Percentiles rank a stretch among this genome's conserved stretches.
Conservation (phyloP, 2,329 filamentous ascomycete species). For the Scortechinia acanthostroma region DNA sequence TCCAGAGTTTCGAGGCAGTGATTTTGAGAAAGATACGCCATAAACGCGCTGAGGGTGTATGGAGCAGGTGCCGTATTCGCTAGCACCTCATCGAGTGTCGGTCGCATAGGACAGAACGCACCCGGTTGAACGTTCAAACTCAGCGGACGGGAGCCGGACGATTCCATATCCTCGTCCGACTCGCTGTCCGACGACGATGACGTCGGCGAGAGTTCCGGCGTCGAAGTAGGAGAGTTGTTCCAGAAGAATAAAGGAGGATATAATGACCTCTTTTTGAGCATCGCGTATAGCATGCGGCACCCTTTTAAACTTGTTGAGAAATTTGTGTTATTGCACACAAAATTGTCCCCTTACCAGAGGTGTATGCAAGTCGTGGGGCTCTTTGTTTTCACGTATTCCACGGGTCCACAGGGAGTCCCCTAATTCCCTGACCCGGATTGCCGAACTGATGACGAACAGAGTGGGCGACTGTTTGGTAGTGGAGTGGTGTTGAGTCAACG, state of each 20-base stretch:
- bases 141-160: neutral
- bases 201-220: neutral
- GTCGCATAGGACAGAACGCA: conserved; percentile 44
- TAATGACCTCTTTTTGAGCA: neutral
- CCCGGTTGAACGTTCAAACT: conserved; percentile 9
- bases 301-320: too few relatives aligned
- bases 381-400: too few relatives aligned
- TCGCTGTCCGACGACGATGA: conserved; percentile 2
- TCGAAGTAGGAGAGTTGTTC: neutral
- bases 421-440: too few relatives aligned
- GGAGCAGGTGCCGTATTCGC: conserved; percentile 57
- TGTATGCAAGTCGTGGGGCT: too few relatives aligned
- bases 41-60: conserved; percentile 62
- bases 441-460: too few relatives aligned
- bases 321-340: too few relatives aligned
- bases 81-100: conserved; percentile 58
- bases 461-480: too few relatives aligned
- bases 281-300: neutral
- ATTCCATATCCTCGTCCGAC: neutral
- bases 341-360: too few relatives aligned
- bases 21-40: conserved; percentile 65
- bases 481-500: too few relatives aligned
- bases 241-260: neutral
- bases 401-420: too few relatives aligned
- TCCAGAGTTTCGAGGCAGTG: conserved; percentile 66